Conservation (phyloP, 169 alveolate species). For the Plasmodium ovale region DNA sequence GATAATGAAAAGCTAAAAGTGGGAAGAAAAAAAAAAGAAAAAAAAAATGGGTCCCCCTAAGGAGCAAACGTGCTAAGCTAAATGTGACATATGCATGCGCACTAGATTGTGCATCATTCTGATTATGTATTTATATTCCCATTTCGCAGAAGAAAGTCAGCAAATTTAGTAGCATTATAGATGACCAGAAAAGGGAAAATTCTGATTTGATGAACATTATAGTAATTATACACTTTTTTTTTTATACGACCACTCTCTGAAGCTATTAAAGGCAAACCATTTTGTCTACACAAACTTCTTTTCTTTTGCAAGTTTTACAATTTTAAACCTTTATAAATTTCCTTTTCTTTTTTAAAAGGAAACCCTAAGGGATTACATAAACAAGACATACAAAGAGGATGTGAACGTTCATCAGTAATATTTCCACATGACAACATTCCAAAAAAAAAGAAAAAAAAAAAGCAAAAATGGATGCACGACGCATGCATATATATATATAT, state of each 20-base stretch:
- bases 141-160: slow-evolving; percentile 36
- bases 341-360: neutral
- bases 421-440: too few relatives aligned
- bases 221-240: slow-evolving; percentile 11
- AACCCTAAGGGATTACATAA: slow-evolving; percentile 36
- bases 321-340: neutral
- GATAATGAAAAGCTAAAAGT: slow-evolving; percentile 59
- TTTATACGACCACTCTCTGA: neutral
- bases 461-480: neutral
- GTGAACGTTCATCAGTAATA: slow-evolving; percentile 45
- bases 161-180: slow-evolving; percentile 15
- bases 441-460: slow-evolving; percentile 11
- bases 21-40: neutral
- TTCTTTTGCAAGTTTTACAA: neutral
- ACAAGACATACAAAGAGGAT: slow-evolving; percentile 13
- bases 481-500: neutral
- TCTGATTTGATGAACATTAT: slow-evolving; percentile 6
- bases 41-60: neutral
- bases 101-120: too few relatives aligned
- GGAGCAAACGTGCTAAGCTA: too few relatives aligned
- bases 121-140: neutral
- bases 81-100: too few relatives aligned
- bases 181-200: slow-evolving; percentile 53
- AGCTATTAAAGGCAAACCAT: neutral
- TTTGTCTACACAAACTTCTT: neutral